Conservation (phyloP, 2,329 filamentous ascomycete genomes). For the Monosporascus sp. region DNA sequence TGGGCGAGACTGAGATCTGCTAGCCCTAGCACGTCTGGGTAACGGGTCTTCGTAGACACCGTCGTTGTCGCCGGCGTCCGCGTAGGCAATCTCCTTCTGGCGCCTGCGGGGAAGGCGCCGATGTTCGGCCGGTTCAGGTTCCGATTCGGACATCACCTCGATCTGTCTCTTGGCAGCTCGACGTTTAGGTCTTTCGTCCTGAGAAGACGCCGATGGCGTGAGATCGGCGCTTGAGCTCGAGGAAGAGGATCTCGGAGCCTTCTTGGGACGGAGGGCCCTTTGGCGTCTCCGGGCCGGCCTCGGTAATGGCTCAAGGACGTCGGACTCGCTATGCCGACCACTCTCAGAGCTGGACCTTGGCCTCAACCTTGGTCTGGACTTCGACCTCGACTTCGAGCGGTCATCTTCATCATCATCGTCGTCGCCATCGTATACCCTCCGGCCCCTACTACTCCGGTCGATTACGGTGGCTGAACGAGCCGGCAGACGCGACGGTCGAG, state of each 20-base stretch:
- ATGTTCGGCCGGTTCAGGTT: conserved; percentile 9
- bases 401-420: conserved; percentile 20
- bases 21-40: conserved; percentile 9
- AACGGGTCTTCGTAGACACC: conserved; percentile 9
- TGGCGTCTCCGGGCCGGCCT: conserved; percentile 31
- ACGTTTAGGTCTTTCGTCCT: conserved; percentile 25
- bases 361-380: conserved; percentile 14
- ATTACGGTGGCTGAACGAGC: conserved; percentile 18
- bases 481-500: conserved; percentile 22
- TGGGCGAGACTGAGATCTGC: conserved; percentile 11
- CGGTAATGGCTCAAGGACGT: conserved; percentile 21
- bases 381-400: conserved; percentile 19
- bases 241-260: conserved; percentile 30
- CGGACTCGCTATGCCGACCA: conserved; percentile 4
- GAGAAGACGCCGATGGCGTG: conserved; percentile 30
- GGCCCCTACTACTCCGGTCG: conserved; percentile 18
- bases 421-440: conserved; percentile 16
- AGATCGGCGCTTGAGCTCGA: conserved; percentile 35
- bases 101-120: conserved; percentile 10
- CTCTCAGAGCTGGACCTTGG: conserved; percentile 16
- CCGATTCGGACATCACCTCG: conserved; percentile 13
- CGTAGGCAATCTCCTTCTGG: conserved; percentile 9
- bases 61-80: conserved; percentile 8
- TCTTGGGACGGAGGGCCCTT: conserved; percentile 32
- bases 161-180: conserved; percentile 16